Conservation (phyloP, 441 rosid genomes). For the Pelargonium fulgidum region DNA sequence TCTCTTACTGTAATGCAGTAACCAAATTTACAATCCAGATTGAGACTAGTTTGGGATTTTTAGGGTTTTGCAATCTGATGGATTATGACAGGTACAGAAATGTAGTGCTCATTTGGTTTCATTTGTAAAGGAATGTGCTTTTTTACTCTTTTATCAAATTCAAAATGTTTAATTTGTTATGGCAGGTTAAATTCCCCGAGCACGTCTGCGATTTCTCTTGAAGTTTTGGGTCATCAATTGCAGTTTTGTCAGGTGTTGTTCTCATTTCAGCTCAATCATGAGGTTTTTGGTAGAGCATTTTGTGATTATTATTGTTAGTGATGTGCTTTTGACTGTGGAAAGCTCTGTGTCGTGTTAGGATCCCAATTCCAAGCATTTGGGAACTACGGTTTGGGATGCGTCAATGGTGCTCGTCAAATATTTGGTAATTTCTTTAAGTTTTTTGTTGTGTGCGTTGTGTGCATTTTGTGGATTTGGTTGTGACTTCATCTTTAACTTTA, state of each 20-base stretch:
- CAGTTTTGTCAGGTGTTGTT: slow-evolving; percentile 65
- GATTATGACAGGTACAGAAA: slow-evolving; percentile 5
- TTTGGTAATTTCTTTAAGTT: slow-evolving; percentile 42
- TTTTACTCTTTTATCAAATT: too few species aligned
- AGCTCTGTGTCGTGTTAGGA: slow-evolving; percentile 44
- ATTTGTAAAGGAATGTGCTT: neutral
- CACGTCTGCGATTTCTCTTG: slow-evolving; percentile 57
- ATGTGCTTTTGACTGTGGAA: slow-evolving; percentile 14
- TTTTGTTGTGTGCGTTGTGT: neutral
- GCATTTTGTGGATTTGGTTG: neutral
- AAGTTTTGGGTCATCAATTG: slow-evolving; percentile 66
- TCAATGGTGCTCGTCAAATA: slow-evolving; percentile 84
- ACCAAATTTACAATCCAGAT: neutral
- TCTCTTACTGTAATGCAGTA: neutral
- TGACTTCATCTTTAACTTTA: neutral
- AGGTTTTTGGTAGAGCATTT: neutral
- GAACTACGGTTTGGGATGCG: slow-evolving; percentile 99
- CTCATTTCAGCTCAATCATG: neutral
- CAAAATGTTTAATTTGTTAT: slow-evolving; percentile 5
- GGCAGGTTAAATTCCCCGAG: slow-evolving; percentile 78
- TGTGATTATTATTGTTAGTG: neutral
- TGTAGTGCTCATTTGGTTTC: neutral
- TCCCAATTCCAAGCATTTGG: slow-evolving; percentile 91
- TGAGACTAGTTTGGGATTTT: slow-evolving; percentile 9
- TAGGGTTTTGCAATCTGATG: slow-evolving; percentile 9